Percentiles rank a stretch among this genome's conserved stretches.
Conservation (phyloP, 2,329 filamentous ascomycete genomes). For the Elsinoe necatrix region DNA sequence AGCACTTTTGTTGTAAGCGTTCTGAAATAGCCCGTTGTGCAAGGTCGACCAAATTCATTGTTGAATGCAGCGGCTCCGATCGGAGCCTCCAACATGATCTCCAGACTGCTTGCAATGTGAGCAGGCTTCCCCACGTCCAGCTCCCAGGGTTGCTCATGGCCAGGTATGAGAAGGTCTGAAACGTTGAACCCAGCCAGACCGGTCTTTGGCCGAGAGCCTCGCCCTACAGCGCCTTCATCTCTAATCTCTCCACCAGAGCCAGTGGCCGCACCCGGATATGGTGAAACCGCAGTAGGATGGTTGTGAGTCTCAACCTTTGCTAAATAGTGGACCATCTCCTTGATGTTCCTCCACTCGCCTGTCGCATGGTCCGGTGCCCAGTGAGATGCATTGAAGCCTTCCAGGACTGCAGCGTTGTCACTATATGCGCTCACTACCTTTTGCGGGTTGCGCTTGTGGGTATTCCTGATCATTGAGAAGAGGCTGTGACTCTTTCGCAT, state of each 20-base stretch:
- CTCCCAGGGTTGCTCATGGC: constrained; percentile 78
- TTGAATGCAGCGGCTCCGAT: constrained; percentile 94
- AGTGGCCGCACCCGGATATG: constrained; percentile 86
- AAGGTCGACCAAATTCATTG: constrained; percentile 92
- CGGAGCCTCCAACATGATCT: constrained; percentile 96
- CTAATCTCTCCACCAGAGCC: constrained; percentile 92
- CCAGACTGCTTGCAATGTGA: constrained; percentile 86
- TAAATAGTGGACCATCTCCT: constrained; percentile 78
- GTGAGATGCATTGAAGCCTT: constrained; percentile 62
- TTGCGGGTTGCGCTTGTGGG: constrained; percentile 66
- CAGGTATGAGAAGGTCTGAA: constrained; percentile 85
- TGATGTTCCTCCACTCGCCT: constrained; percentile 78
- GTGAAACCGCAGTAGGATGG: constrained; percentile 91
- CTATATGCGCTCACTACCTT: constrained; percentile 93
- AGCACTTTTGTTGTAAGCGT: constrained; percentile 69
- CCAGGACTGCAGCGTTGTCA: constrained; percentile 90
- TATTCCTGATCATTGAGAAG: constrained; percentile 95
- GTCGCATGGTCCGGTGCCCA: constrained; percentile 86
- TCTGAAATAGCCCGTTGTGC: constrained; percentile 80
- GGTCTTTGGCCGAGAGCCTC: constrained; percentile 87
- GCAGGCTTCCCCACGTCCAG: constrained; percentile 78
- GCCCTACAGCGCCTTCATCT: constrained; percentile 88
- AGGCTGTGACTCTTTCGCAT: constrained; percentile 68
- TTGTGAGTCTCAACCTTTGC: constrained; percentile 98
- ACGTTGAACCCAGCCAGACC: constrained; percentile 91